Conservation (phyloP, 805 yeast genomes). For the Cyberlindnera subsufficiens region DNA sequence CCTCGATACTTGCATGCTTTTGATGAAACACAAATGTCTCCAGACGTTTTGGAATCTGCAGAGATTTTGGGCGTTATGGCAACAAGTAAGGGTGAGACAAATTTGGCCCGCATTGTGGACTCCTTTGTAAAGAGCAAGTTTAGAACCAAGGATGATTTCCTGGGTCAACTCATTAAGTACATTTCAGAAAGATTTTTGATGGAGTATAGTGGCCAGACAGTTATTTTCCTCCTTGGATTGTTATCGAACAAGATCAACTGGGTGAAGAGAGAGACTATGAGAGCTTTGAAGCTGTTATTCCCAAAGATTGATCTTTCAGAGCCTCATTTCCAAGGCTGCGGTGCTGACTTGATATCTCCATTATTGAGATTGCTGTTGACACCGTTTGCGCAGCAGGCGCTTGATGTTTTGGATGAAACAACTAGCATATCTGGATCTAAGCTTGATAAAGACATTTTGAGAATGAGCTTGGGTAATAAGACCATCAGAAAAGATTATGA, state of each 20-base stretch:
- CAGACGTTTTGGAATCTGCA: constrained; percentile 48
- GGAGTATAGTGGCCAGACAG: constrained; percentile 62
- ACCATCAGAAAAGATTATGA: constrained; percentile 77
- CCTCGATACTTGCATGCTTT: constrained; percentile 84
- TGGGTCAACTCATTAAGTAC: constrained; percentile 71
- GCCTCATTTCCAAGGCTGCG: constrained; percentile 80
- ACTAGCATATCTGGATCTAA: constrained; percentile 83
- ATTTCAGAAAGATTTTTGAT: constrained; percentile 70
- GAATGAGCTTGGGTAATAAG: constrained; percentile 86
- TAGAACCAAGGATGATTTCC: constrained; percentile 84
- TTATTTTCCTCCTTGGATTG: constrained; percentile 73
- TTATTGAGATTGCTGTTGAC: constrained; percentile 72
- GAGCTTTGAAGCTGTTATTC: constrained; percentile 63
- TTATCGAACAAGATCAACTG: constrained; percentile 71
- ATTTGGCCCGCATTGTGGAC: constrained; percentile 64
- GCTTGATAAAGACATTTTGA: constrained; percentile 82
- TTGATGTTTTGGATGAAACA: constrained; percentile 85
- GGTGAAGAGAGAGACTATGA: constrained; percentile 79
- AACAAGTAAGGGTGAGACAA: constrained; percentile 44
- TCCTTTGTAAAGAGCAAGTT: constrained; percentile 76
- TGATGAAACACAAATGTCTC: constrained; percentile 45
- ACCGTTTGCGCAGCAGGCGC: constrained; percentile 81
- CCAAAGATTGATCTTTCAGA: constrained; percentile 72
- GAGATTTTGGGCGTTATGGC: constrained; percentile 58
- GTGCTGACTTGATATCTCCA: constrained; percentile 94